Conservation (phyloP, 306 rosid species). For the Prunus mume region DNA sequence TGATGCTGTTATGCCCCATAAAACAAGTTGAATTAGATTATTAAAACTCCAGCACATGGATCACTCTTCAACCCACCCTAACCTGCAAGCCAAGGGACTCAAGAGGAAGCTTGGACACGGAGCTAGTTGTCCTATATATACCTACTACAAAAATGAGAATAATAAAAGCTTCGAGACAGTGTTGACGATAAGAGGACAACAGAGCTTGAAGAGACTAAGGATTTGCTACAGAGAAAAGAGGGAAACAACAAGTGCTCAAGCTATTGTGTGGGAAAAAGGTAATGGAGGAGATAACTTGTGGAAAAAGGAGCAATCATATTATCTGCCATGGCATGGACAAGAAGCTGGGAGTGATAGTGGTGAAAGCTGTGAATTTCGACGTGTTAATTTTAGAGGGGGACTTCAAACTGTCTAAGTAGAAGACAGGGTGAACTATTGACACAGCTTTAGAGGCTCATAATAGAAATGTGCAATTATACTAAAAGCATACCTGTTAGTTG, state of each 20-base stretch:
- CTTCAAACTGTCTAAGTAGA: background rate
- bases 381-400: background rate
- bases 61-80: background rate
- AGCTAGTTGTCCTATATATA: background rate
- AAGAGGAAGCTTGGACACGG: background rate
- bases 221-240: background rate
- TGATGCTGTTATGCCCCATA: background rate
- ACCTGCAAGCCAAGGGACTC: background rate
- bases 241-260: background rate
- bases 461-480: background rate
- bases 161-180: background rate
- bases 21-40: background rate
- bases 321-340: background rate
- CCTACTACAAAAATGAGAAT: background rate
- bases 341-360: background rate
- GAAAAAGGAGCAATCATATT: background rate
- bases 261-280: background rate
- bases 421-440: background rate
- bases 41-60: constrained; percentile 5
- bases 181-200: constrained; percentile 1
- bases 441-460: background rate
- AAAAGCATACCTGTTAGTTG: background rate
- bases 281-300: background rate
- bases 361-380: background rate
- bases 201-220: background rate